Evolutionary conservation across 331 rosid genomes (phyloP), one percentile per base, ranked within the genome.

Genomic region (Rhamnella rubrinervis): DNA sequence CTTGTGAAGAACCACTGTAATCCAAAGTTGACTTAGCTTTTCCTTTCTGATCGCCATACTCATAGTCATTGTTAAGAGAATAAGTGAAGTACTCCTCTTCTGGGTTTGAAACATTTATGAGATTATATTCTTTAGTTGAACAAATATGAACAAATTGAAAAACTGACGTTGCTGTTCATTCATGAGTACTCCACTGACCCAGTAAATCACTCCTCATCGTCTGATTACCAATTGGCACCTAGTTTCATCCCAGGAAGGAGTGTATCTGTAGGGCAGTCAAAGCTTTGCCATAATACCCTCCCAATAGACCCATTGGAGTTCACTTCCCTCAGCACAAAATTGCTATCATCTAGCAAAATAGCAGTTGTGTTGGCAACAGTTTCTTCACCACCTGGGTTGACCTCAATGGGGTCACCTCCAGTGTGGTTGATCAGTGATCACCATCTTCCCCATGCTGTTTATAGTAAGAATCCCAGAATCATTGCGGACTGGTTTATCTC

Each of bases 201-300:
- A 38, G 41, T 38, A 38, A 38, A 38, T 38, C 41, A 38, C 41
- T 8, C 41, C 41, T 38, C 41, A 8, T 38, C 41, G 41, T 38
- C 41, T 38, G 41, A 8, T 38, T 38, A 38, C 41, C 41, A 38
- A 38, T 38, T 38, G 41, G 8, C 26, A 15, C 63, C 63, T 2
- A 59, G 63, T 28, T 59, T 59, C 63, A 59, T 59, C 39, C 63
- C 63, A 14, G 63, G 63, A 11, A 59, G 13, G 15, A 59, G 63
- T 14, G 63, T 59, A 8, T 59, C 63, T 14, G 63, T 59, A 31
- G 63, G 63, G 14, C 21, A 20, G 26, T 59, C 63, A 59, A 59
- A 59, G 63, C 63, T 59, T 28, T 59, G 13, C 63, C 63, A 59
- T 28, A 59, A 15, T 12, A 59, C 39, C 63, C 17, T 25, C 35